Evolutionary conservation across 129 eudicot genomes (phyloP).

Genomic region (Centrapalus pauciflorus): DNA sequence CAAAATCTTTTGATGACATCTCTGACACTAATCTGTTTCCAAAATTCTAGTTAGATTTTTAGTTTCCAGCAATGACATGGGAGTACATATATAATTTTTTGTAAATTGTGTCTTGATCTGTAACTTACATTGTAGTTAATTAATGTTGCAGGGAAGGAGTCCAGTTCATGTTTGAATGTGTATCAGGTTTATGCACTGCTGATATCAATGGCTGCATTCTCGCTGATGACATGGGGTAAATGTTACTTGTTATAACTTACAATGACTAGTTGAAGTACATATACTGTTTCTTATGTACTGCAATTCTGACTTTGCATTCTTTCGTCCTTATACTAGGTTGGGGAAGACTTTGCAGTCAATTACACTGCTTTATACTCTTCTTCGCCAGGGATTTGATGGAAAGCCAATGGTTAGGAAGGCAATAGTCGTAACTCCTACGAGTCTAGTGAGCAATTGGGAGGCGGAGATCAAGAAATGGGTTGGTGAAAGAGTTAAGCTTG

Average conservation of each 20-base stretch:
- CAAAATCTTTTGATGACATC: not conserved
- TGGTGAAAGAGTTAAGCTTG: conserved; percentile 84
- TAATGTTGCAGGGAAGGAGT: conserved; percentile 87
- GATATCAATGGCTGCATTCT: conserved; percentile 88
- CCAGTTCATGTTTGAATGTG: conserved; percentile 98
- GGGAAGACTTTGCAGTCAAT: conserved; percentile 99
- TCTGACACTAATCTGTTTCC: not conserved
- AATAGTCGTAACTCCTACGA: conserved; percentile 95
- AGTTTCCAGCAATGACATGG: conserved; percentile 1
- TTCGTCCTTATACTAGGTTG: conserved; percentile 42
- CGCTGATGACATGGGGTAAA: conserved; percentile 99
- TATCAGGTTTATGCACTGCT: conserved; percentile 60
- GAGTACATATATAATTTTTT: conserved; percentile 1
- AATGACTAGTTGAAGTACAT: conserved; percentile 3
- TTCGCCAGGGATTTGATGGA: conserved; percentile 90
- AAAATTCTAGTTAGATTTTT: not conserved
- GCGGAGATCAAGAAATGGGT: conserved; percentile 98
- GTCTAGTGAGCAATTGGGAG: conserved; percentile 99
- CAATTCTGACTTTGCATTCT: not conserved
- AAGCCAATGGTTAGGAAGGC: conserved; percentile 91
- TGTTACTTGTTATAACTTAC: not conserved
- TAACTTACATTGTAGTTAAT: conserved; percentile 18
- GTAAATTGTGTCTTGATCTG: not conserved
- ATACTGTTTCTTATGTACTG: conserved; percentile 9
- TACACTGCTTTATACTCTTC: conserved; percentile 88